Evolutionary conservation across 495 filamentous ascomycete genomes (phyloP).

Genomic region (Talaromyces stipitatus): DNA sequence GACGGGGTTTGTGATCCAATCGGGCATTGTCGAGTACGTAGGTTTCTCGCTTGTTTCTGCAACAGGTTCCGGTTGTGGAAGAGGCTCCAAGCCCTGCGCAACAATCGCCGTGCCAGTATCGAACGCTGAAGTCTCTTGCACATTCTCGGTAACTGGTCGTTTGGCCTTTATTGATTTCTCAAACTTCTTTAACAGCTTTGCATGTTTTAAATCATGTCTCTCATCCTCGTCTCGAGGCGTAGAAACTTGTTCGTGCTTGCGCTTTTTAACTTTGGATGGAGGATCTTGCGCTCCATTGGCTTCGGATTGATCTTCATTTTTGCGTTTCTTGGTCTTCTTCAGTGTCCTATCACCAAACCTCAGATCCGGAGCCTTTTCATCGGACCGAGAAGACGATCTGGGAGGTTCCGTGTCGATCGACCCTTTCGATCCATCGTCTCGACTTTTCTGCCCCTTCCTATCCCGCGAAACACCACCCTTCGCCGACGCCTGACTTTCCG

Average conservation of each 20-base stretch:
- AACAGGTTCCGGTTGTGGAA: constrained; percentile 66
- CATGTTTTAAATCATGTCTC: constrained; percentile 20
- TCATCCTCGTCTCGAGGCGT: neutral
- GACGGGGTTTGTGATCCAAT: constrained; percentile 71
- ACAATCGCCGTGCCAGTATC: constrained; percentile 30
- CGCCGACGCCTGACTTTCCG: neutral
- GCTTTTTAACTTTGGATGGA: too few species aligned
- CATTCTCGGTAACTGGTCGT: constrained; percentile 15
- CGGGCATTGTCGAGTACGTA: constrained; percentile 39
- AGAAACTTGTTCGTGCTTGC: neutral
- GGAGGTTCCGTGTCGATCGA: neutral
- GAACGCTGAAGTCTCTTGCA: constrained; percentile 15
- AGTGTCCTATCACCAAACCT: neutral
- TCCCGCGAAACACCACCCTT: neutral
- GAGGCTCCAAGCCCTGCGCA: constrained; percentile 62
- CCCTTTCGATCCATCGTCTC: neutral
- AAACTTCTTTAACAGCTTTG: constrained; percentile 38
- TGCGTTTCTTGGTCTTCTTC: neutral
- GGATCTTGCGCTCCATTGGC: too few species aligned
- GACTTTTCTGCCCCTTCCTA: neutral
- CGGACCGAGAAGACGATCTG: neutral
- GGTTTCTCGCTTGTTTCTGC: constrained; percentile 41
- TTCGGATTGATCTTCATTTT: too few species aligned
- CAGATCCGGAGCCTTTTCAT: neutral
- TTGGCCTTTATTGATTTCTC: constrained; percentile 29